phyloP scores from a whole-genome alignment of 345 rosid genomes.

The Tarenaya hassleriana region DNA sequence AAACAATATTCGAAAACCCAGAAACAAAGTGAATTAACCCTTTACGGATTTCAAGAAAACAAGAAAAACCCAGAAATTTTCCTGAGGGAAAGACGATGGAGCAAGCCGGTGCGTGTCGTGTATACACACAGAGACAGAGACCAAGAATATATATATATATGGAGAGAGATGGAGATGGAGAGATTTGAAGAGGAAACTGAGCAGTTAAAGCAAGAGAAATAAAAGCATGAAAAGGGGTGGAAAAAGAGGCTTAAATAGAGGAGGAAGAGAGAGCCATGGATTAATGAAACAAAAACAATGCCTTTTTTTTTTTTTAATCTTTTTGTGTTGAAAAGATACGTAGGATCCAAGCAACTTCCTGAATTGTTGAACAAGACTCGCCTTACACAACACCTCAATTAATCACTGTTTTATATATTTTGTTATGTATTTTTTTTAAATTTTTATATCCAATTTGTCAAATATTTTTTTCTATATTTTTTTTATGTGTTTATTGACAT shows the following conservation, averaged over 20 bases:
- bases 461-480: no score
- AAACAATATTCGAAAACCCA: slow-evolving; percentile 11
- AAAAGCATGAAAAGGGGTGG: slow-evolving; percentile 29
- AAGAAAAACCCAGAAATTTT: slow-evolving; percentile 16
- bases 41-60: background rate
- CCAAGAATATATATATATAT: slow-evolving; percentile 22
- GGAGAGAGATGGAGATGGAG: slow-evolving; percentile 16
- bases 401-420: background rate
- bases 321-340: slow-evolving; percentile 51
- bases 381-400: slow-evolving; percentile 25
- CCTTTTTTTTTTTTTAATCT: slow-evolving; percentile 15
- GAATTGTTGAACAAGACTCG: slow-evolving; percentile 45
- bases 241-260: slow-evolving; percentile 64
- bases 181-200: slow-evolving; percentile 34
- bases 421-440: background rate
- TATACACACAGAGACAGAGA: slow-evolving; percentile 10
- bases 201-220: slow-evolving; percentile 53
- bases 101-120: slow-evolving; percentile 2
- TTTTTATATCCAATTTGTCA: background rate
- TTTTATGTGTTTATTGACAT: slow-evolving; percentile 3
- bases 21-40: no score
- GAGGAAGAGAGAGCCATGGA: slow-evolving; percentile 20
- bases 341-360: slow-evolving; percentile 64
- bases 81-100: no score
- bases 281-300: slow-evolving; percentile 10